Evolutionary conservation across 441 rosid species (phyloP).

Genomic region (Gossypium aridum): DNA sequence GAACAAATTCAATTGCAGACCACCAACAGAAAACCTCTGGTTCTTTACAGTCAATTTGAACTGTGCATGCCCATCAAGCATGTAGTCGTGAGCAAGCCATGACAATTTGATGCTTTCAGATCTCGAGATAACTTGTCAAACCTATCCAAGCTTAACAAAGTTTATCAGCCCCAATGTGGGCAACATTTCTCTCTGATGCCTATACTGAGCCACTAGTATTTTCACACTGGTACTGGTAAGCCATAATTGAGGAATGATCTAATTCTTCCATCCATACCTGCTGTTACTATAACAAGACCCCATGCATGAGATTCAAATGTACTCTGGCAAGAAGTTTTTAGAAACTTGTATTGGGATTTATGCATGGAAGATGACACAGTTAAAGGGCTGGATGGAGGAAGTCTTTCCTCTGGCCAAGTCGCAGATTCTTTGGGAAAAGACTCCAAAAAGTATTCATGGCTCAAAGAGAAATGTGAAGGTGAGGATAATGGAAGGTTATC

Average conservation of each 20-base stretch:
- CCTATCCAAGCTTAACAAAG: neutral
- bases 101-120: slow-evolving; percentile 2
- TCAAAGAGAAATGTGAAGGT: slow-evolving; percentile 42
- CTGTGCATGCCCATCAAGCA: slow-evolving; percentile 3
- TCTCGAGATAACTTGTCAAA: slow-evolving; percentile 1
- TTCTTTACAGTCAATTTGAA: slow-evolving; percentile 13
- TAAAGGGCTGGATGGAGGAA: slow-evolving; percentile 41
- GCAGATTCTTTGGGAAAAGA: slow-evolving; percentile 79
- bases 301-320: slow-evolving; percentile 61
- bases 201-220: neutral
- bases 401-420: slow-evolving; percentile 98
- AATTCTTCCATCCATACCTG: slow-evolving; percentile 92
- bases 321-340: slow-evolving; percentile 60
- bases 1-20: neutral
- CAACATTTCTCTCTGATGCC: slow-evolving; percentile 17
- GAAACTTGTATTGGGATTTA: slow-evolving; percentile 55
- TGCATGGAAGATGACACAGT: slow-evolving; percentile 41
- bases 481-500: slow-evolving; percentile 28
- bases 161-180: slow-evolving; percentile 7
- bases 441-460: slow-evolving; percentile 56
- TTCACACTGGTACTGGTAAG: slow-evolving; percentile 61
- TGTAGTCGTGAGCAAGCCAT: slow-evolving; percentile 7
- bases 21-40: neutral
- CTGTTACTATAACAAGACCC: slow-evolving; percentile 95
- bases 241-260: slow-evolving; percentile 90